phyloP scores from a whole-genome alignment of 2,329 filamentous ascomycete species.

The Teratosphaeriaceae sp. region DNA sequence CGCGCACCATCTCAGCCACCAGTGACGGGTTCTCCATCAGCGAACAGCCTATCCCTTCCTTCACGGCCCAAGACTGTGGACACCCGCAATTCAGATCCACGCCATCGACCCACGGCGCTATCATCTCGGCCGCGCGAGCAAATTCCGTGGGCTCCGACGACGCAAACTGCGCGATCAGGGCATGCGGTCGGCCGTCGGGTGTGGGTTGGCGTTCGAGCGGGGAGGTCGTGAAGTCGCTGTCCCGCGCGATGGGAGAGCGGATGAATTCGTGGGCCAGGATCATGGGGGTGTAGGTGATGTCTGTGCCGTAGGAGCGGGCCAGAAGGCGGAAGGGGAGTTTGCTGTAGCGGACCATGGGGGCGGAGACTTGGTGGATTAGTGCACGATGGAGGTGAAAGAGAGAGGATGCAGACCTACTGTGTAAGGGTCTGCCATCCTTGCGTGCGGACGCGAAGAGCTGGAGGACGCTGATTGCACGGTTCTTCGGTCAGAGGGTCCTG shows the following conservation, averaged over 20 bases:
- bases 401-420: not conserved
- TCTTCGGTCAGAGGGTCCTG: too few species aligned
- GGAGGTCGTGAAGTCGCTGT: conserved; percentile 55
- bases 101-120: conserved; percentile 56
- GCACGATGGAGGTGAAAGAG: not conserved
- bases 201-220: conserved; percentile 41
- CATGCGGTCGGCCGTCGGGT: conserved; percentile 15
- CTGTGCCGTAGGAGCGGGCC: conserved; percentile 56
- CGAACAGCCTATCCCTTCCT: conserved; percentile 61
- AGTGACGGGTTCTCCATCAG: conserved; percentile 59
- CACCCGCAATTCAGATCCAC: conserved; percentile 69
- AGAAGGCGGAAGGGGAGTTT: conserved; percentile 64
- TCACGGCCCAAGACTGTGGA: conserved; percentile 66
- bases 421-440: not conserved
- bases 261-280: conserved; percentile 35
- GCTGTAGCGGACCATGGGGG: conserved; percentile 56
- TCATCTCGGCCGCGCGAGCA: conserved; percentile 55
- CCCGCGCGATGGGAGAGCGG: conserved; percentile 30
- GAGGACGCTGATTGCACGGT: not conserved
- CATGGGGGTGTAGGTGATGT: conserved; percentile 68
- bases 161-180: conserved; percentile 63
- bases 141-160: conserved; percentile 56
- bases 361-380: conserved; percentile 37
- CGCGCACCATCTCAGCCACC: conserved; percentile 59
- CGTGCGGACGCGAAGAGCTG: not conserved